These are phyloP conservation scores for Phytophthora crassamura DNA, from an alignment of 352 stramenopile genomes.

Conservation along the genomic window DNA sequence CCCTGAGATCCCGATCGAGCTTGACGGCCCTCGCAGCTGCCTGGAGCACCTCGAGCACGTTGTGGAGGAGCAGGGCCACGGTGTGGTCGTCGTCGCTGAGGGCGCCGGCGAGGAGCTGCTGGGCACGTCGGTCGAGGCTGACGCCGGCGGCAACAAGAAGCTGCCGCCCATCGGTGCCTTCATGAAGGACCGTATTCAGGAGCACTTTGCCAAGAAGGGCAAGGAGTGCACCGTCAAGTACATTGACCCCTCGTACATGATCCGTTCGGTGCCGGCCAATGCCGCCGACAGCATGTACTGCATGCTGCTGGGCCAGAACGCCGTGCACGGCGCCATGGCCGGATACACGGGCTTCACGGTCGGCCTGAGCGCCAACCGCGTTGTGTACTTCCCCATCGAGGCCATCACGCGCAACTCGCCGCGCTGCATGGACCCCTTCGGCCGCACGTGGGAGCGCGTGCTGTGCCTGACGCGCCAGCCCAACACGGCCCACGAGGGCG, in stretches of 20 bases:
- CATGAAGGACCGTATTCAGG: conserved; percentile 95
- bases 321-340: conserved; percentile 98
- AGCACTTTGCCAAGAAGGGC: conserved; percentile 93
- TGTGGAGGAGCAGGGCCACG: conserved; percentile 96
- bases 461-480: conserved; percentile 95
- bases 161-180: conserved; percentile 96
- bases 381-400: conserved; percentile 93
- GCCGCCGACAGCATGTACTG: conserved; percentile 95
- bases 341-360: conserved; percentile 98
- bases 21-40: conserved; percentile 92
- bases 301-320: conserved; percentile 98
- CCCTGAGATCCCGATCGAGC: conserved; percentile 96
- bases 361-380: conserved; percentile 97
- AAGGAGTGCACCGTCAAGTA: conserved; percentile 96
- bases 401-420: conserved; percentile 88
- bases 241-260: conserved; percentile 99
- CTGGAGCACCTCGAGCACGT: conserved; percentile 92
- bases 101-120: conserved; percentile 96
- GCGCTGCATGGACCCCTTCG: conserved; percentile 87
- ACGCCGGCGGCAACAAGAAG: conserved; percentile 96
- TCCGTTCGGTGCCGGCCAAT: conserved; percentile 94
- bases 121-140: conserved; percentile 89
- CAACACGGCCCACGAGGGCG: conserved; percentile 79
- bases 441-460: conserved; percentile 95
- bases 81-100: conserved; percentile 98